Percentiles rank a stretch among this genome's conserved stretches.
Conservation (phyloP, 208 protist genomes). For the Acanthamoeba lenticulata region DNA sequence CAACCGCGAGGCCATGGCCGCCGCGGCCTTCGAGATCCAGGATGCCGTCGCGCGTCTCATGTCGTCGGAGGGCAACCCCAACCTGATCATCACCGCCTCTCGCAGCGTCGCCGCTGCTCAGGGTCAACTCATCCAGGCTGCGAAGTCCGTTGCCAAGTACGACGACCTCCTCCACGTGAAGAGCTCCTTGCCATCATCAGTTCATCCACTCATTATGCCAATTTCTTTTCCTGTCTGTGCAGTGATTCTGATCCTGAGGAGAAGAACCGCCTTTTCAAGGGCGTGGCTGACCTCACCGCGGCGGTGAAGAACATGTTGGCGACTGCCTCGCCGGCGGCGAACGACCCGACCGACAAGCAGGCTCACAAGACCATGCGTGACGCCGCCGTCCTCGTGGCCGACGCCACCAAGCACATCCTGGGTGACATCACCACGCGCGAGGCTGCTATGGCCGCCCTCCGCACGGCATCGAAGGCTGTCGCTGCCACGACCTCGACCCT, state of each 20-base stretch:
- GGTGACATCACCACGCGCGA: slow-evolving; percentile 63
- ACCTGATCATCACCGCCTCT: slow-evolving; percentile 60
- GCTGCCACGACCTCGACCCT: slow-evolving; percentile 47
- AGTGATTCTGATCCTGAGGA: slow-evolving; percentile 62
- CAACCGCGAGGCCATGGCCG: slow-evolving; percentile 66
- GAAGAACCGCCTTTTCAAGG: slow-evolving; percentile 69
- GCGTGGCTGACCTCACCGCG: slow-evolving; percentile 55
- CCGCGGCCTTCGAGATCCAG: slow-evolving; percentile 65
- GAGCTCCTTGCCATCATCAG: not conserved
- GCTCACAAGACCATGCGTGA: slow-evolving; percentile 56
- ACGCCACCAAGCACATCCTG: slow-evolving; percentile 64
- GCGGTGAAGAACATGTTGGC: slow-evolving; percentile 63
- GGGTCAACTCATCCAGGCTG: slow-evolving; percentile 60
- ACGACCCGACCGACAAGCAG: slow-evolving; percentile 56
- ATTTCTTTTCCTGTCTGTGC: not conserved
- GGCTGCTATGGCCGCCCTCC: slow-evolving; percentile 58
- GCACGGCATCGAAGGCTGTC: slow-evolving; percentile 65
- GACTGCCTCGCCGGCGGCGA: slow-evolving; percentile 26
- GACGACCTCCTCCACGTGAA: not conserved
- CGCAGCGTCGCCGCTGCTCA: slow-evolving; percentile 17
- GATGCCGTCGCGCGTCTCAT: slow-evolving; percentile 69
- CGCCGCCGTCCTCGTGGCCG: slow-evolving; percentile 23
- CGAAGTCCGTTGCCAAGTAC: slow-evolving; percentile 70
- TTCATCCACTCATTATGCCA: not conserved
- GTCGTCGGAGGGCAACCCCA: slow-evolving; percentile 61